Base-by-base conservation (phyloP, 2,329 filamentous ascomycete genomes). In the Xylariaceae sp. region DNA sequence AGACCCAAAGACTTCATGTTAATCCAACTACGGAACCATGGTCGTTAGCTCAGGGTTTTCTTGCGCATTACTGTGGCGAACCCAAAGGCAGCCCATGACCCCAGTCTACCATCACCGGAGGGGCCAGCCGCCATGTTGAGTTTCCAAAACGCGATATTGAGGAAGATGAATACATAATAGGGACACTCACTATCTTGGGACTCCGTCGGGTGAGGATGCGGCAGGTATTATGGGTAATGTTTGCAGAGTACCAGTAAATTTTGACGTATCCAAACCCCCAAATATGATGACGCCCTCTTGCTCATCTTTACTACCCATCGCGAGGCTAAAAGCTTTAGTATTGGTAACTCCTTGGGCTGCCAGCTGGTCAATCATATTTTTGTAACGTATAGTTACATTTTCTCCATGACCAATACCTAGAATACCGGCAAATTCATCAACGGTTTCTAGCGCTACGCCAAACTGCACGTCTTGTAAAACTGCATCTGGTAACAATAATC, bases 371-470 rank as follows among this genome's bases (percentile, higher is more conserved):
- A 83, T 62, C 50, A 83, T 76, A 65, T 80, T 82, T 55, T 68
- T 73, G 63, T 83, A 82, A 7, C 58, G 63, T 2, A 75, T 77
- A 21, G 76, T 80, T 45, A 74, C 59, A 29, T 75, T 77, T 10
- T 71, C 41, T 3, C 83, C 77, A 67, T 90, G 90, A 20, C 90
- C 90, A 50, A 94, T 86, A 18, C 91, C 91, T 16, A 95, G 71
- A 40, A 94, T 90, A 30, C 80, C 80, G 0, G 78, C 73, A 53
- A 79, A 80, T 57, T 80, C 75, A 55, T 81, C 74, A 11, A 68
- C 55, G 5, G 75, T 76, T 10, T 67, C 62, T 32, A 78, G 80
- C n/a, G 85, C 86, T 30, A 88, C 81, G 56, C 86, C 86, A 56
- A 89, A 87, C 63, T 86, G 82, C 46, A 87, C 77, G n/a, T 73